Base-by-base conservation (phyloP, 73 alveolate species). In the Symbiodinium pilosum region DNA sequence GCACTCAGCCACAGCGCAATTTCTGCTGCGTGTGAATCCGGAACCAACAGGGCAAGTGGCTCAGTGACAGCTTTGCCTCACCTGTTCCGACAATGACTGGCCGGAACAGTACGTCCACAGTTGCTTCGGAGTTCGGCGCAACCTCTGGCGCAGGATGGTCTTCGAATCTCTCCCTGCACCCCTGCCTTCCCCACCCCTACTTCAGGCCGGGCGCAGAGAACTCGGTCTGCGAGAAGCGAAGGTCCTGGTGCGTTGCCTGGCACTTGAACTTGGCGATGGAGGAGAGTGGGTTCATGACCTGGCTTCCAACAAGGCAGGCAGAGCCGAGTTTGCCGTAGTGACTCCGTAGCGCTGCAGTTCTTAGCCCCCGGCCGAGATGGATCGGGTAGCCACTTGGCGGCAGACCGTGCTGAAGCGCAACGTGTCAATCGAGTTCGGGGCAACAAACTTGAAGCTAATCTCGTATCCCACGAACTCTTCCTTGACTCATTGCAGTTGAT, bases 241-340 rank as follows among this genome's bases (percentile, higher is more conserved):
- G 16, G 24, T 73, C 85, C 41, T n/a, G 85, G 85, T 73, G 41
- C 4, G 85, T 73, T 42, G 85, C 85, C 43, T 73, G 85, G 85
- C 85, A 73, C 85, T 73, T 73, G 85, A 73, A 73, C 85, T 73
- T 73, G 44, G 85, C 85, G 30, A 73, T 43, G 85, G 85, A 73
- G 28, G 85, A 34, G 34, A 73, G 30, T 9, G 85, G 85, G 85
- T 73, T 73, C 85, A 73, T 73, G 85, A 73, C 85, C 85, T 73
- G 24, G 41, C n/a, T n/a, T n/a, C n/a, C n/a, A n/a, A n/a, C n/a
- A n/a, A n/a, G n/a, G n/a, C n/a, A n/a, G n/a, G n/a, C 84, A 69
- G 36, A 39, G 41, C 41, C 24, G 9, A 21, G 34, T n/a, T 4
- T n/a, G 84, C 12, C 84, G n/a, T n/a, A n/a, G n/a, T n/a, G n/a